These are phyloP conservation scores for Amylocarpus encephaloides DNA, from an alignment of 2,329 filamentous ascomycete species.

Conservation along the genomic window DNA sequence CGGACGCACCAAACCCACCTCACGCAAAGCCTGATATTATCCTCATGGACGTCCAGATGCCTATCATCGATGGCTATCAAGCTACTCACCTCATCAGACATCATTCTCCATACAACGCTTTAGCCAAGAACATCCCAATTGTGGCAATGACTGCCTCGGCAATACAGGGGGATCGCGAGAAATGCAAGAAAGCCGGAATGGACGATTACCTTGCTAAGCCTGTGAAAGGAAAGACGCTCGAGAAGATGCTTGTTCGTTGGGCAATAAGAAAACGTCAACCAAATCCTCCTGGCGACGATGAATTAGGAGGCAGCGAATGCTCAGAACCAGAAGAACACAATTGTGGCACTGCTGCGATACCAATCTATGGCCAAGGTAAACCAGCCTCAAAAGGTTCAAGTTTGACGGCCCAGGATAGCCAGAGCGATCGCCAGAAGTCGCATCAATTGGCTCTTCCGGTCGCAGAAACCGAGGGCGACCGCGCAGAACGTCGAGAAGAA, in stretches of 20 bases:
- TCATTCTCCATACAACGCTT: slow-evolving; percentile 56
- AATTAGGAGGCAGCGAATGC: slow-evolving; percentile 22
- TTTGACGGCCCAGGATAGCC: background rate
- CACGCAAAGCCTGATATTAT: slow-evolving; percentile 58
- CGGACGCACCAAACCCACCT: slow-evolving; percentile 33
- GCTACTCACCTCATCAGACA: slow-evolving; percentile 69
- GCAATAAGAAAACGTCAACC: slow-evolving; percentile 40
- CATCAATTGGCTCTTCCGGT: slow-evolving; percentile 24
- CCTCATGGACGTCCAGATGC: slow-evolving; percentile 73
- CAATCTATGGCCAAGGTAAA: slow-evolving; percentile 18
- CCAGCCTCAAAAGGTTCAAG: background rate
- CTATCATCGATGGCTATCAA: slow-evolving; percentile 70
- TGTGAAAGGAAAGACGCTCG: slow-evolving; percentile 60
- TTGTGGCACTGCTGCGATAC: slow-evolving; percentile 17
- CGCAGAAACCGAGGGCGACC: slow-evolving; percentile 37
- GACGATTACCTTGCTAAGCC: slow-evolving; percentile 71
- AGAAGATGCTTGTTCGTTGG: slow-evolving; percentile 69
- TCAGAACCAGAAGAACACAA: slow-evolving; percentile 21
- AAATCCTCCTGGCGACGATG: slow-evolving; percentile 1
- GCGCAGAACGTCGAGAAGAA: slow-evolving; percentile 39
- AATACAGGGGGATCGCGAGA: slow-evolving; percentile 70
- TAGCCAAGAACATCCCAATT: slow-evolving; percentile 59
- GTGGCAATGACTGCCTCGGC: slow-evolving; percentile 79
- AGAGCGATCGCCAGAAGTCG: slow-evolving; percentile 21
- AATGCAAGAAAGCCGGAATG: slow-evolving; percentile 68